These are phyloP conservation scores for Darksidea phi DNA, from an alignment of 495 filamentous ascomycete species.

Conservation along the genomic window DNA sequence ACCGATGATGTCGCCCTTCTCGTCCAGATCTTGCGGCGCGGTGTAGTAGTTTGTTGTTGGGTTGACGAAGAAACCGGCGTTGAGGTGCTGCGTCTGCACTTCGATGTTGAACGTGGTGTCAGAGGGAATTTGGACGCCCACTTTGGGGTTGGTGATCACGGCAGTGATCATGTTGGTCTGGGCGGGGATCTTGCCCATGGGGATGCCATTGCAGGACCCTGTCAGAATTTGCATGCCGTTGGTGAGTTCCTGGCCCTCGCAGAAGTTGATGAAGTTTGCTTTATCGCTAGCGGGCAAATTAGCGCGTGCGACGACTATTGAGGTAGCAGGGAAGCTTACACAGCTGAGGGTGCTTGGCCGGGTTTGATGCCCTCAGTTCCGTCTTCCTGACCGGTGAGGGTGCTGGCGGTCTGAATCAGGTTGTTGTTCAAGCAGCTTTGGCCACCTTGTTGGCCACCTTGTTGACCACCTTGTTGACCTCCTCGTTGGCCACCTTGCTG, in stretches of 20 bases:
- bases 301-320: conserved; percentile 9
- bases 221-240: conserved; percentile 62
- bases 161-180: conserved; percentile 64
- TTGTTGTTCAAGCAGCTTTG: too few species aligned
- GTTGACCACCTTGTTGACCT: conserved; percentile 7
- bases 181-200: conserved; percentile 71
- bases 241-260: conserved; percentile 62
- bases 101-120: conserved; percentile 58
- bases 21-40: conserved; percentile 62
- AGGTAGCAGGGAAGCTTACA: conserved; percentile 43
- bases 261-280: conserved; percentile 49
- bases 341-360: conserved; percentile 56
- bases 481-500: conserved; percentile 12
- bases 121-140: conserved; percentile 48
- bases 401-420: conserved; percentile 43
- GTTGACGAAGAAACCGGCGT: conserved; percentile 66
- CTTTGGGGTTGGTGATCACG: conserved; percentile 57
- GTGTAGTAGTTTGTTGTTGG: conserved; percentile 61
- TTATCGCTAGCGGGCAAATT: conserved; percentile 41
- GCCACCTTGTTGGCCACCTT: too few species aligned
- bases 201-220: conserved; percentile 69
- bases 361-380: conserved; percentile 41
- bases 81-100: conserved; percentile 60
- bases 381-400: conserved; percentile 49
- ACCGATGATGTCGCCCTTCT: conserved; percentile 58